Conservation (phyloP, 306 rosid genomes). For the Cucumis cinereus region DNA sequence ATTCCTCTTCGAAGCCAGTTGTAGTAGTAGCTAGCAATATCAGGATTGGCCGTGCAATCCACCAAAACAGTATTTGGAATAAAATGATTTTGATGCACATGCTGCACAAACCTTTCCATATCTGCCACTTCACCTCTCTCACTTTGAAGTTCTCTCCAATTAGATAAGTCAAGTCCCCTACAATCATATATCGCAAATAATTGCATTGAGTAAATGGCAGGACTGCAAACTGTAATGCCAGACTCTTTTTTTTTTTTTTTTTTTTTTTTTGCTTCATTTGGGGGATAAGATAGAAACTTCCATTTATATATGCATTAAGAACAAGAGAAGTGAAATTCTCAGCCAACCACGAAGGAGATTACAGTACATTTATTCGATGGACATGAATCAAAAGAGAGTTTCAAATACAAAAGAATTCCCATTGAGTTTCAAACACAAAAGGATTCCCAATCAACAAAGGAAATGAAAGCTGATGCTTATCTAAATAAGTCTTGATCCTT, state of each 20-base stretch:
- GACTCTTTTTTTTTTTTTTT: background rate
- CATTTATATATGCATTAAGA: background rate
- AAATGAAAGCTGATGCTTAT: background rate
- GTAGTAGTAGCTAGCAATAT: slow-evolving; percentile 65
- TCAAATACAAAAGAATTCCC: background rate
- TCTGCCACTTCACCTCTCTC: slow-evolving; percentile 59
- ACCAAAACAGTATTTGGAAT: slow-evolving; percentile 87
- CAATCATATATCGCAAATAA: slow-evolving; percentile 10
- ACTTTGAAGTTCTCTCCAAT: slow-evolving; percentile 63
- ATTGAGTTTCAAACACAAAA: background rate
- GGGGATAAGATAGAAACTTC: background rate
- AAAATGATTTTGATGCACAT: slow-evolving; percentile 86
- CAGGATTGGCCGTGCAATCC: slow-evolving; percentile 92
- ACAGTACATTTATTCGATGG: background rate
- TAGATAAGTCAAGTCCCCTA: slow-evolving; percentile 77
- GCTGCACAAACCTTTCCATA: slow-evolving; percentile 60
- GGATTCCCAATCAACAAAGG: background rate
- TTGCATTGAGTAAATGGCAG: background rate
- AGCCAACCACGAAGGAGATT: background rate
- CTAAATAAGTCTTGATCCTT: background rate
- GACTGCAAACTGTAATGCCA: background rate
- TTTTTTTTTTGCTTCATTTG: background rate
- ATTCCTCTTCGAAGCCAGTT: slow-evolving; percentile 90
- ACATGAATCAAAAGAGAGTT: background rate
- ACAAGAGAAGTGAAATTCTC: background rate